phyloP scores from a whole-genome alignment of 2,329 filamentous ascomycete genomes.

The Curvularia verruculosa region DNA sequence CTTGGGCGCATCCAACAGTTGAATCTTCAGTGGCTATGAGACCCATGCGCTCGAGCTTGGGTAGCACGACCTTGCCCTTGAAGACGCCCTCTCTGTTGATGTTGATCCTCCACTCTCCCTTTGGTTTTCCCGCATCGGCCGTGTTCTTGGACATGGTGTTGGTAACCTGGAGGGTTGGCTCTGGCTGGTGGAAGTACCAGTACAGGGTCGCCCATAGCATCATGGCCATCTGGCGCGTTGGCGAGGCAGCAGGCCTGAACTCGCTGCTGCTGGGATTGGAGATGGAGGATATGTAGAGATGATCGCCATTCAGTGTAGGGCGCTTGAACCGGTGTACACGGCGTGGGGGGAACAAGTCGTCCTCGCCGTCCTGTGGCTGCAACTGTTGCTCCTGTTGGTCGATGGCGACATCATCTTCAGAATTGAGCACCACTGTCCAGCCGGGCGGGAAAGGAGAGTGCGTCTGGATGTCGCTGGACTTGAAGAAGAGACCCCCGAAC shows the following conservation, averaged over 20 bases:
- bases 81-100: constrained; percentile 89
- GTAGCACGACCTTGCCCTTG: constrained; percentile 79
- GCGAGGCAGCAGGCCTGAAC: constrained; percentile 78
- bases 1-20: constrained; percentile 69
- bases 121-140: constrained; percentile 70
- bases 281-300: constrained; percentile 89
- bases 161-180: constrained; percentile 69
- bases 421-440: constrained; percentile 88
- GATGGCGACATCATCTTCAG: constrained; percentile 56
- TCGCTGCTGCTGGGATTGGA: constrained; percentile 81
- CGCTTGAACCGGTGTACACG: constrained; percentile 69
- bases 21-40: constrained; percentile 78
- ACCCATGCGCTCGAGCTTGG: constrained; percentile 93
- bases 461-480: constrained; percentile 74
- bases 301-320: constrained; percentile 80
- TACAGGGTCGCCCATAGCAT: constrained; percentile 94
- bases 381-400: constrained; percentile 38
- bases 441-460: constrained; percentile 76
- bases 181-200: constrained; percentile 95
- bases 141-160: constrained; percentile 70
- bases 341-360: constrained; percentile 39
- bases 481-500: constrained; percentile 92
- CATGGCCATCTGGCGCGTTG: constrained; percentile 90
- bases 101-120: constrained; percentile 84
- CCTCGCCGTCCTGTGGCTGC: constrained; percentile 39